Percentiles rank a stretch among this genome's conserved stretches.
Conservation (phyloP, 2,329 filamentous ascomycete species). For the Pseudofabraea citricarpa region DNA sequence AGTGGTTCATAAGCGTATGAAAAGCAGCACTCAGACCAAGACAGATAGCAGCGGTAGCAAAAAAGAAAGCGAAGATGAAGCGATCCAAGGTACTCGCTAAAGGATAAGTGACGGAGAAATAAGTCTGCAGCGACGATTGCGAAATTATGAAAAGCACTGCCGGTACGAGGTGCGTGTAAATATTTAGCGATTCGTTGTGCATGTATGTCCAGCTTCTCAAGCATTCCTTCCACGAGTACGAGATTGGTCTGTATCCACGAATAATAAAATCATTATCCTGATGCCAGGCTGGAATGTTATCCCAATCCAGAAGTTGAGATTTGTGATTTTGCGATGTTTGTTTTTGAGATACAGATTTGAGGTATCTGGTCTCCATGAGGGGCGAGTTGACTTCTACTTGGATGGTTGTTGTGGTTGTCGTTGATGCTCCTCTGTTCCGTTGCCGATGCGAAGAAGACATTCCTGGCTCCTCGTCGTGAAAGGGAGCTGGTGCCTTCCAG, state of each 20-base stretch:
- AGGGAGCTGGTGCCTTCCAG: no score
- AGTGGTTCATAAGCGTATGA: conserved; percentile 37
- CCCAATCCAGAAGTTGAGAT: conserved; percentile 25
- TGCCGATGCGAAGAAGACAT: no score
- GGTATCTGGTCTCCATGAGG: neutral
- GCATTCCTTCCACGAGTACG: conserved; percentile 30
- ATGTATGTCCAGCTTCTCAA: conserved; percentile 35
- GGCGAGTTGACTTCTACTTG: neutral
- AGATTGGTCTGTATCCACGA: conserved; percentile 38
- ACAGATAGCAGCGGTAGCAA: conserved; percentile 32
- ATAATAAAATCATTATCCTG: conserved; percentile 37
- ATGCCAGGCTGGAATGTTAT: conserved; percentile 37
- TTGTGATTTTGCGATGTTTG: neutral
- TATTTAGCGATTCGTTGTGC: conserved; percentile 40
- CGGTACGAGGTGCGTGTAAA: conserved; percentile 41
- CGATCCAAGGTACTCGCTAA: conserved; percentile 29
- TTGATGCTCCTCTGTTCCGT: no score
- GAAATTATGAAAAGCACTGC: conserved; percentile 31
- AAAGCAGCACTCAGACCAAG: conserved; percentile 33
- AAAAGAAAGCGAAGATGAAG: conserved; percentile 35
- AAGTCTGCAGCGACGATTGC: conserved; percentile 24
- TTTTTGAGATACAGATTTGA: neutral
- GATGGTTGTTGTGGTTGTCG: neutral
- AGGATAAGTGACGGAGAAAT: conserved; percentile 28
- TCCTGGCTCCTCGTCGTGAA: no score